phyloP scores from a whole-genome alignment of 148 eudicot genomes.

The Rhododendron ferrugineum region DNA sequence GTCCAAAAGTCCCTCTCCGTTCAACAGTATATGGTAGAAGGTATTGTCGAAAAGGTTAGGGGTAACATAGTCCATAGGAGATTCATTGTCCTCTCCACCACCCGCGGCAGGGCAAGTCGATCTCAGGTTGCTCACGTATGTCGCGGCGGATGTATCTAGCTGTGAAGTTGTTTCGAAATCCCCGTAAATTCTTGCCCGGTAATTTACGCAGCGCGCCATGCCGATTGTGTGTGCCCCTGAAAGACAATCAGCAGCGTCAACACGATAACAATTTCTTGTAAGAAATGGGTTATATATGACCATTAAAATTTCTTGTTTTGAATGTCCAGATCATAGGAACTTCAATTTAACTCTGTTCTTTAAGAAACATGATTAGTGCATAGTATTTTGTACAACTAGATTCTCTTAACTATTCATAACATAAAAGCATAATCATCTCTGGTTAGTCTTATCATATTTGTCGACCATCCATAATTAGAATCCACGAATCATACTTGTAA shows the following conservation, averaged over 20 bases:
- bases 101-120: constrained; percentile 55
- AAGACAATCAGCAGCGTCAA: background rate
- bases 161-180: constrained; percentile 58
- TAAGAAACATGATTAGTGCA: no score
- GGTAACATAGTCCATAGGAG: constrained; percentile 64
- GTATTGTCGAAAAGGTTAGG: constrained; percentile 82
- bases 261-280: no score
- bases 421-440: no score
- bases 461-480: no score
- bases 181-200: constrained; percentile 78
- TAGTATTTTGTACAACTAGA: no score
- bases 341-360: no score
- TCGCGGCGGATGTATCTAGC: constrained; percentile 36
- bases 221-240: constrained; percentile 97
- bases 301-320: no score
- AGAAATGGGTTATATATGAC: no score
- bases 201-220: constrained; percentile 75
- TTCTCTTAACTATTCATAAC: no score
- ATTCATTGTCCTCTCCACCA: constrained; percentile 51
- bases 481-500: no score
- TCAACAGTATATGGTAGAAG: constrained; percentile 57
- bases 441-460: no score
- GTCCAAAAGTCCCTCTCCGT: constrained; percentile 79
- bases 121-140: constrained; percentile 45
- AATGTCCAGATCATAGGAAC: no score